Conservation (phyloP, 129 eudicot genomes). For the Chrysanthemum makinoi region DNA sequence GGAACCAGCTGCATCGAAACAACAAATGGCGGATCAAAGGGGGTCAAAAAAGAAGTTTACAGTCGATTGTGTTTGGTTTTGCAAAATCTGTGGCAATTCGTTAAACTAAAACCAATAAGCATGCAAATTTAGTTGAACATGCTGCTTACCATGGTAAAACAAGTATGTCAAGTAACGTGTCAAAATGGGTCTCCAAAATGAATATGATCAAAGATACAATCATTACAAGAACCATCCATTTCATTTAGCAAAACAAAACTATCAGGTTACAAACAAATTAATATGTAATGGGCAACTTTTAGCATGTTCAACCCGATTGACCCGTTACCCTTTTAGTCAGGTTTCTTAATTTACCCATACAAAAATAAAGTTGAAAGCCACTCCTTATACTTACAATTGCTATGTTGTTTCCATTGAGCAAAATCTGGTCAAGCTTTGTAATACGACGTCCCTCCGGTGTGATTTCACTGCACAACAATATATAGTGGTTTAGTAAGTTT, state of each 20-base stretch:
- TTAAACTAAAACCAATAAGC: not conserved
- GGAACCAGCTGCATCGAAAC: conserved; percentile 55
- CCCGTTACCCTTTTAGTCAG: not conserved
- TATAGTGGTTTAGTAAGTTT: not conserved
- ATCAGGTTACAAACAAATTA: too few relatives aligned
- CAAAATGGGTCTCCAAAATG: not conserved
- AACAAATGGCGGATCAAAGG: not conserved
- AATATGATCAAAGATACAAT: too few relatives aligned
- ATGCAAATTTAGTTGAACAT: not conserved
- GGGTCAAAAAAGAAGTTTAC: not conserved
- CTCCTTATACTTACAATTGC: conserved; percentile 66
- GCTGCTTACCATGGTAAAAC: not conserved
- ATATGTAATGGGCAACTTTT: not conserved
- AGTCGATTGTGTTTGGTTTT: not conserved
- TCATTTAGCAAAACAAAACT: too few relatives aligned
- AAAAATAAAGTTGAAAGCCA: not conserved
- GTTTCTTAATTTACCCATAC: not conserved
- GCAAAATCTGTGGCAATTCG: not conserved
- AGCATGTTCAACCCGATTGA: not conserved
- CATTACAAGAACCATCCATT: too few relatives aligned
- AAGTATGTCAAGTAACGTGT: not conserved
- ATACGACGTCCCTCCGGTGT: conserved; percentile 87
- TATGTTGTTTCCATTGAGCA: conserved; percentile 88
- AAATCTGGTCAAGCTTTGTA: conserved; percentile 84
- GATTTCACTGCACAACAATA: conserved; percentile 55